Evolutionary conservation across 352 stramenopile species (phyloP), one percentile per base, ranked within the genome.

Genomic region (Phytophthora meadii): DNA sequence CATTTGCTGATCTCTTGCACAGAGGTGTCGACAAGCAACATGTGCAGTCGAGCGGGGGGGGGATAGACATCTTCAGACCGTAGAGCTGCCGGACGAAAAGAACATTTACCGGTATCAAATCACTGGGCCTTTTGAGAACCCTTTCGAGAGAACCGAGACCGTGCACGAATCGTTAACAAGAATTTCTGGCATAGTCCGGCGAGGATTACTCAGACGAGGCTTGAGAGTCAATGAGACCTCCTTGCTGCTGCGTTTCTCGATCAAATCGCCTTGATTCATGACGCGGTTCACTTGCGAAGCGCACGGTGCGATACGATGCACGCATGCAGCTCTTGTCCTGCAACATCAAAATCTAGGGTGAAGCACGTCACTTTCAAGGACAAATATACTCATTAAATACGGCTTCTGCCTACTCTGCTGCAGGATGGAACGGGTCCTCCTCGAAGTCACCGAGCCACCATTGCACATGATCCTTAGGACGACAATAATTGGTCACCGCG

Each of bases 401-500:
- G 30, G 41, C 9, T 8, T 22, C 37, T 22, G 22, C 56, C 62
- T 58, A 69, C 12, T 50, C 30, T 46, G 47, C 40, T 28, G 45
- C 45, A 19, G 54, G 30, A 55, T 76, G 50, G 3, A 88, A 57
- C 28, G 70, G 74, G 39, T 86, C 70, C 52, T 88, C 65, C n/a
- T 87, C 79, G 42, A 89, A 89, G 54, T 87, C 79, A 3, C 64
- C 70, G 25, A 92, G 67, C 83, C 83, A 92, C 83, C 83, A 92
- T 63, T 88, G 81, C 47, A 82, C 72, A 37, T 82, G 67, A 24
- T 77, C 57, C 62, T 87, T 89, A 12, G 75, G 72, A 12, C 77
- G 64, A 54, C 79, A 92, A 54, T 79, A 89, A 54, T 85, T 90
- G 19, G 72, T 89, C 61, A 87, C 73, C 11, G 79, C 81, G 19